Base-by-base conservation (phyloP, 208 protist genomes). In the Trypanosomatidae sp. region DNA sequence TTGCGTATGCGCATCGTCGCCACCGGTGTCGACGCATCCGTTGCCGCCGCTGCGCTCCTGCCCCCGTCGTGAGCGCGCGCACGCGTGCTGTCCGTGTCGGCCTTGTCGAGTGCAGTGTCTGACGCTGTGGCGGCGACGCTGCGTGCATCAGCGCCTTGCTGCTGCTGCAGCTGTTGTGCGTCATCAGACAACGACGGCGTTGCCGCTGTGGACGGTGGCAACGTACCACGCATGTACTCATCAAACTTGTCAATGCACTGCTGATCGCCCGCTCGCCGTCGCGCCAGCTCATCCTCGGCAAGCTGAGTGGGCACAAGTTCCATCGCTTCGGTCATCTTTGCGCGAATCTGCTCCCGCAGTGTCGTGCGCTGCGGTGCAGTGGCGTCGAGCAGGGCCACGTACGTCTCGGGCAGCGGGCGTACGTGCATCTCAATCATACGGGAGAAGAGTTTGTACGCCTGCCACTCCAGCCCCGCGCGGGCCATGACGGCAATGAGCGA, bases 381-480 rank as follows among this genome's bases (percentile, higher is more conserved):
- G 6, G 88, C 88, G 33, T 87, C 70, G 19, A 54, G 68, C 42
- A 95, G 49, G 6, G 84, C 84, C 7, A 89, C 76, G 51, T 95
- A 95, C 13, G 88, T 95, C 43, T 95, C 84, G 2, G 88, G 88
- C 21, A 93, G 59, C 8, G 88, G 88, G 16, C 66, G 67, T 8
- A 95, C 59, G 27, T 75, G 51, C 33, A 73, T 56, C 57, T 95
- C 84, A 15, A 95, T 52, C 88, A 95, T 95, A 26, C 88, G 72
- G 10, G 84, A 91, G 51, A 95, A 95, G 16, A 95, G 66, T 56
- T 95, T 95, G 58, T 92, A 95, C 20, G 88, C 88, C 70, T 92
- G 84, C 81, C 84, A 92, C 70, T 95, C 88, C 25, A 93, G 50
- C 5, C 71, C 57, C 6, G 84, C 84, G 1, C 66, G 60, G 16